These are phyloP conservation scores for Phytophthora sansomeana DNA, from an alignment of 352 stramenopile species.

Conservation along the genomic window DNA sequence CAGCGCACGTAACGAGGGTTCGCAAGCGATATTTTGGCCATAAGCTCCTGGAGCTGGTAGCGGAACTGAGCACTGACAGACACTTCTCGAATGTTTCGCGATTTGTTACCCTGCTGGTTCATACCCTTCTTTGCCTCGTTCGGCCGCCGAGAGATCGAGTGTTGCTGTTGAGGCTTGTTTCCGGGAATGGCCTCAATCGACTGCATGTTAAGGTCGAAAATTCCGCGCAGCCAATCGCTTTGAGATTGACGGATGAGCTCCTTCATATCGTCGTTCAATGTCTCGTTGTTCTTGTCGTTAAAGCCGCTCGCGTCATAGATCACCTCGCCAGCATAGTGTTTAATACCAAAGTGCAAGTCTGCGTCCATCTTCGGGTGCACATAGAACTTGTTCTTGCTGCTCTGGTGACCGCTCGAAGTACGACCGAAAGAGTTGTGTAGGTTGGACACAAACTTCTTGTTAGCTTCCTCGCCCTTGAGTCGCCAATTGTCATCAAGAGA, in stretches of 20 bases:
- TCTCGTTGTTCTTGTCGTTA: slow-evolving; percentile 99
- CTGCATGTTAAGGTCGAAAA: slow-evolving; percentile 89
- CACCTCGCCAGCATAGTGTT: slow-evolving; percentile 94
- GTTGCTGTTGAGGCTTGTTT: slow-evolving; percentile 74
- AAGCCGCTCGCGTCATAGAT: slow-evolving; percentile 98
- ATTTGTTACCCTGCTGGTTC: slow-evolving; percentile 61
- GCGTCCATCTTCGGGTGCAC: slow-evolving; percentile 92
- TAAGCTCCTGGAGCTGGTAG: slow-evolving; percentile 89
- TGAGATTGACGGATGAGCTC: slow-evolving; percentile 90
- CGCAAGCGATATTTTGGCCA: slow-evolving; percentile 90
- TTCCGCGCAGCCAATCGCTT: slow-evolving; percentile 84
- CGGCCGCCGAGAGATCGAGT: slow-evolving; percentile 72
- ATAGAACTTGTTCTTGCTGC: slow-evolving; percentile 88
- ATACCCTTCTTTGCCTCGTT: slow-evolving; percentile 56
- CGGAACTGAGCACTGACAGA: slow-evolving; percentile 91
- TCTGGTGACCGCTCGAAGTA: slow-evolving; percentile 56
- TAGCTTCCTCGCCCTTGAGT: slow-evolving; percentile 93
- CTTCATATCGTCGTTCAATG: slow-evolving; percentile 95
- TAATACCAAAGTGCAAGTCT: slow-evolving; percentile 90
- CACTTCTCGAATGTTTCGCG: slow-evolving; percentile 85
- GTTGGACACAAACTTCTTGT: slow-evolving; percentile 92
- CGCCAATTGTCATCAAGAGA: slow-evolving; percentile 96
- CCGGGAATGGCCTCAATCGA: slow-evolving; percentile 84
- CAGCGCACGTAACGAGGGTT: slow-evolving; percentile 91
- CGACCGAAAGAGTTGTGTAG: slow-evolving; percentile 86